phyloP scores from a whole-genome alignment of 768 basidiomycete genomes.

The Lactarius pseudohatsudake region DNA sequence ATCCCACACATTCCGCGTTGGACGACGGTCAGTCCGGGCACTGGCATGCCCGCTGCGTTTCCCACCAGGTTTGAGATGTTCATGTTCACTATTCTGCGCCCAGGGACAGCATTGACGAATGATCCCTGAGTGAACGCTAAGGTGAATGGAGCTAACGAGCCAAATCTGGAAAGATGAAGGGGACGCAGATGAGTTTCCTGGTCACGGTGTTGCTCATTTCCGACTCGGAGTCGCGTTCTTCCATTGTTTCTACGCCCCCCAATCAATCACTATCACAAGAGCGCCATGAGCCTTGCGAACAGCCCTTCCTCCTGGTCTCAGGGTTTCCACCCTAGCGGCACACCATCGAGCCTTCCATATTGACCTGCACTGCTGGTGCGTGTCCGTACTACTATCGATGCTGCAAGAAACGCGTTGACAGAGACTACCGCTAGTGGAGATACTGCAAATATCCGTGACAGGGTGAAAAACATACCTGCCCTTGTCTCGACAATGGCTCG shows the following conservation, averaged over 20 bases:
- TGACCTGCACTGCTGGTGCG: constrained; percentile 52
- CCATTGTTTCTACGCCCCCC: constrained; percentile 65
- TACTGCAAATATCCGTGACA: constrained; percentile 66
- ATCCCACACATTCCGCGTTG: too few relatives aligned
- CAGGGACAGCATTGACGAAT: too few relatives aligned
- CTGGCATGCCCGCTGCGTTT: too few relatives aligned
- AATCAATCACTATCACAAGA: constrained; percentile 59
- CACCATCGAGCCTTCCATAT: constrained; percentile 29
- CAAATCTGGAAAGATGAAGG: too few relatives aligned
- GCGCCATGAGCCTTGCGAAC: constrained; percentile 62
- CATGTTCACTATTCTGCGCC: too few relatives aligned
- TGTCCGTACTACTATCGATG: constrained; percentile 57
- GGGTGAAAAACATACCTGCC: constrained; percentile 44
- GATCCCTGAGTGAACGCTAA: too few relatives aligned
- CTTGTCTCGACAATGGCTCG: too few relatives aligned
- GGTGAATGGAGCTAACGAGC: too few relatives aligned
- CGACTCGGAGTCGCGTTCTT: constrained; percentile 5
- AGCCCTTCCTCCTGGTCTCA: constrained; percentile 34
- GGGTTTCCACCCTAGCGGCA: constrained; percentile 36
- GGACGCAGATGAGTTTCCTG: neutral
- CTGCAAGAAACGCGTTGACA: too few relatives aligned
- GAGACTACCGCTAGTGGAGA: constrained; percentile 66
- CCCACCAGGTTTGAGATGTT: too few relatives aligned
- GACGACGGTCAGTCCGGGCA: too few relatives aligned
- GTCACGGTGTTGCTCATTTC: neutral